A percentile compares a stretch with the other conserved stretches of the same genome.
phyloP scores from a whole-genome alignment of 441 rosid species.

The Flueggea neowawraea region DNA sequence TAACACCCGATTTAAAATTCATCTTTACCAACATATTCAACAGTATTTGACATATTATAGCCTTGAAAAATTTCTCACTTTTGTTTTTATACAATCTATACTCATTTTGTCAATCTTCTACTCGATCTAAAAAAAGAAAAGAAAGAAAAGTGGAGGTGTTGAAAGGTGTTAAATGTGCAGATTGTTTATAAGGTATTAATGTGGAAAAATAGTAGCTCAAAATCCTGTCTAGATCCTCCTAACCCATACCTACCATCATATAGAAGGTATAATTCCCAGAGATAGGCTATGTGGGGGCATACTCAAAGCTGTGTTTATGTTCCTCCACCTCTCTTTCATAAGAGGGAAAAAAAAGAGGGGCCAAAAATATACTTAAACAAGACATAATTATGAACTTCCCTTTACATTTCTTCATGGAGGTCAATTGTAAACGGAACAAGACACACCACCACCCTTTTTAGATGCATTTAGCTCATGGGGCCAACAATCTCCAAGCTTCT shows the following conservation, averaged over 20 bases:
- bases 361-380: constrained; percentile 19
- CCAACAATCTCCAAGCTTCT: constrained; percentile 18
- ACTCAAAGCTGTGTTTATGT: constrained; percentile 19
- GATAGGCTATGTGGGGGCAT: constrained; percentile 29
- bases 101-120: too few species aligned
- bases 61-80: too few species aligned
- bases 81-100: too few species aligned
- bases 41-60: too few species aligned
- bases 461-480: constrained; percentile 31
- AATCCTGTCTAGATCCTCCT: constrained; percentile 27
- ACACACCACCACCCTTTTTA: constrained; percentile 34
- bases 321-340: constrained; percentile 19
- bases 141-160: background rate
- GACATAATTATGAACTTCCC: constrained; percentile 35
- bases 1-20: too few species aligned
- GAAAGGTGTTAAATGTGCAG: constrained; percentile 9
- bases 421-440: constrained; percentile 27
- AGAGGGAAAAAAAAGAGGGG: constrained; percentile 13
- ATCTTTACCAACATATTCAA: too few species aligned
- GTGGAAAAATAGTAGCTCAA: constrained; percentile 2
- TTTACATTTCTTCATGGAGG: constrained; percentile 31
- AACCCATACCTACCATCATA: constrained; percentile 29
- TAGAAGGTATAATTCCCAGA: constrained; percentile 12
- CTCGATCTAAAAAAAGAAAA: too few species aligned
- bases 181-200: background rate